Evolutionary conservation across 805 yeast genomes (phyloP), one percentile per base, ranked within the genome.

Genomic region (Kluyveromyces nonfermentans): DNA sequence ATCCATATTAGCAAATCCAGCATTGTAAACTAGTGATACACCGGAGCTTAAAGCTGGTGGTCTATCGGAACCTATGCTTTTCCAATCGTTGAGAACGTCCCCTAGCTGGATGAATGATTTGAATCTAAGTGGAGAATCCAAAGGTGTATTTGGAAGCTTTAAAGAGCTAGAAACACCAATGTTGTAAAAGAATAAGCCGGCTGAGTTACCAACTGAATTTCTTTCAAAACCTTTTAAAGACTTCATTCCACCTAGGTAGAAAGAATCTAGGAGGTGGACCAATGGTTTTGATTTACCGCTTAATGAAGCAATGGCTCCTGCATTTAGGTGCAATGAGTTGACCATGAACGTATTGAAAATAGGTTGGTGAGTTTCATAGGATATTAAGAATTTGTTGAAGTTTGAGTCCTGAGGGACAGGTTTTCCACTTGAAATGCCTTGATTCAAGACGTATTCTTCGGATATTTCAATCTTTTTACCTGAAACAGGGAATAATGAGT

Each of bases 191-290:
- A 68, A 60, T 17, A 73, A 67, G 6, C 87, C 89, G 19, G 93
- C 90, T 12, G 73, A 51, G 34, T 70, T 63, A 33, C 86, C 84
- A 39, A 80, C 68, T 5, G 79, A 67, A 59, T 78, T 78, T 41
- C 72, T 60, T n/a, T 73, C 65, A 60, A 81, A 82, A 1, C 89
- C 90, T 47, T 75, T 70, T 41, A 84, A 71, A 6, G 78, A 74
- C 40, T 71, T 64, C 20, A 73, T 63, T 0, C 93, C 94, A 14
- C 93, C 88, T 41, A 85, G 68, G 57, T 77, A 81, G 57, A 86
- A 85, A 48, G 80, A 71, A 59, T 87, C 96, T 45, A 78, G 69
- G 32, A 79, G 59, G 53, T 82, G 88, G 1, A 85, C 64, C 2
- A 53, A 50, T n/a, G 59, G 51, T 7, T 57, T 46, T 15, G 49